Evolutionary conservation across 805 yeast genomes (phyloP).

Genomic region (Saccharomyces cerevisiae): DNA sequence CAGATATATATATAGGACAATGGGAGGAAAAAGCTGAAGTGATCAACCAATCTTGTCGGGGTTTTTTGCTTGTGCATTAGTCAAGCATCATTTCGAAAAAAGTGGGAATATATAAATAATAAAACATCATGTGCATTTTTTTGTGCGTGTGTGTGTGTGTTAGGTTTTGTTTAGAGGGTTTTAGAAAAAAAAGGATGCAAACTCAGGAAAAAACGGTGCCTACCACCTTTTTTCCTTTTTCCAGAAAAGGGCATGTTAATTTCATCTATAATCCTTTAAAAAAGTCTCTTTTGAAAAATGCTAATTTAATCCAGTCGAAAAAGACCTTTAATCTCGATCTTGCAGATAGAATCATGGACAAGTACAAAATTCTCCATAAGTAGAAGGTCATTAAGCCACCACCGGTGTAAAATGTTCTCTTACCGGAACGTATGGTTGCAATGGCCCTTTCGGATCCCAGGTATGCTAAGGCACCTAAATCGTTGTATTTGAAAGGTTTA

Average conservation of each 20-base stretch:
- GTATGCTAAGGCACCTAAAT: slow-evolving; percentile 89
- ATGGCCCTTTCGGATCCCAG: slow-evolving; percentile 90
- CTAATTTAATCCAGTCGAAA: slow-evolving; percentile 83
- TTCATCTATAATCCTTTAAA: slow-evolving; percentile 58
- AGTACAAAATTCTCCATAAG: slow-evolving; percentile 89
- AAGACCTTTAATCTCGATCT: slow-evolving; percentile 80
- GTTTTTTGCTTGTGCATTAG: neutral
- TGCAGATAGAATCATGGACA: slow-evolving; percentile 80
- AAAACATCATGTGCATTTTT: neutral
- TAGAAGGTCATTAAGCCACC: slow-evolving; percentile 85
- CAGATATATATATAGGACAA: neutral
- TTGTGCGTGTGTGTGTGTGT: neutral
- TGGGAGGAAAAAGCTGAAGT: neutral
- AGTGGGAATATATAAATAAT: neutral
- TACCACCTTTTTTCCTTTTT: neutral
- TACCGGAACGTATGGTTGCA: slow-evolving; percentile 78
- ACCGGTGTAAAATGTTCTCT: slow-evolving; percentile 71
- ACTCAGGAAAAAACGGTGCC: neutral
- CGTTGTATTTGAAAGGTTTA: slow-evolving; percentile 70
- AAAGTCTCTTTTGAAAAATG: slow-evolving; percentile 86
- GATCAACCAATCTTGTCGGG: neutral
- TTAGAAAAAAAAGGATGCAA: neutral
- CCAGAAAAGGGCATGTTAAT: neutral
- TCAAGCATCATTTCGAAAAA: neutral
- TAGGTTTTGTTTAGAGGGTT: neutral